Percentiles rank a stretch among this genome's conserved stretches.
Evolutionary conservation across 176 grass and related monocot genomes (phyloP).

Genomic region (Leersia perrieri): DNA sequence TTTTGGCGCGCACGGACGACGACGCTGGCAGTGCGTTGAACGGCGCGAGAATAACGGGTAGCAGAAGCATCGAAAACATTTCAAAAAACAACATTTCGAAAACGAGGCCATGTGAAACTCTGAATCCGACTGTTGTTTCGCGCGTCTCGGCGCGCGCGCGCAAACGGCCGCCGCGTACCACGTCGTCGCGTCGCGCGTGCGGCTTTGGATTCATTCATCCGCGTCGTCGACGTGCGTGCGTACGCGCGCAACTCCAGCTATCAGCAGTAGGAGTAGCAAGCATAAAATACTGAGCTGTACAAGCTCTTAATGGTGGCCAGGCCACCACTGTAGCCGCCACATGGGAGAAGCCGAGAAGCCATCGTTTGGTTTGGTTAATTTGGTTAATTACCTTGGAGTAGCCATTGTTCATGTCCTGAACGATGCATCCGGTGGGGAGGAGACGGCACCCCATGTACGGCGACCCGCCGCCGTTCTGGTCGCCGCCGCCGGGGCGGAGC

Average conservation of each 20-base stretch:
- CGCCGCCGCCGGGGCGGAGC: slow-evolving; percentile 17
- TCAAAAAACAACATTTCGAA: slow-evolving; percentile 3
- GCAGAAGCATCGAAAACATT: slow-evolving; percentile 36
- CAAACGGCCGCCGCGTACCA: too few relatives aligned
- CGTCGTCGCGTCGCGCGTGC: not conserved
- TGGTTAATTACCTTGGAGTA: slow-evolving; percentile 60
- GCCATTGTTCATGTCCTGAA: slow-evolving; percentile 67
- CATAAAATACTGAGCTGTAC: slow-evolving; percentile 48
- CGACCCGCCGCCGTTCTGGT: slow-evolving; percentile 1
- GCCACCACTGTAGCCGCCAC: slow-evolving; percentile 28
- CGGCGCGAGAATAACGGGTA: not conserved
- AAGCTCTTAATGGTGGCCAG: slow-evolving; percentile 18
- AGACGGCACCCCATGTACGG: slow-evolving; percentile 58
- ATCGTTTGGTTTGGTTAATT: too few relatives aligned
- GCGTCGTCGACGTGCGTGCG: not conserved
- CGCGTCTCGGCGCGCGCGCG: slow-evolving; percentile 5
- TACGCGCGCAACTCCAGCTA: too few relatives aligned
- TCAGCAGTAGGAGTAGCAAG: too few relatives aligned
- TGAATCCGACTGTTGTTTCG: not conserved
- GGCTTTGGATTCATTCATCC: slow-evolving; percentile 19
- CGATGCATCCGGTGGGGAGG: slow-evolving; percentile 69
- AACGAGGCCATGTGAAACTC: too few relatives aligned
- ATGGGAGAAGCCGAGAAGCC: too few relatives aligned
- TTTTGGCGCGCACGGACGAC: slow-evolving; percentile 22
- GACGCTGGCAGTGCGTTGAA: not conserved